These are phyloP conservation scores for Picea sitchensis DNA, from an alignment of 75 land plant genomes.

Conservation along the genomic window DNA sequence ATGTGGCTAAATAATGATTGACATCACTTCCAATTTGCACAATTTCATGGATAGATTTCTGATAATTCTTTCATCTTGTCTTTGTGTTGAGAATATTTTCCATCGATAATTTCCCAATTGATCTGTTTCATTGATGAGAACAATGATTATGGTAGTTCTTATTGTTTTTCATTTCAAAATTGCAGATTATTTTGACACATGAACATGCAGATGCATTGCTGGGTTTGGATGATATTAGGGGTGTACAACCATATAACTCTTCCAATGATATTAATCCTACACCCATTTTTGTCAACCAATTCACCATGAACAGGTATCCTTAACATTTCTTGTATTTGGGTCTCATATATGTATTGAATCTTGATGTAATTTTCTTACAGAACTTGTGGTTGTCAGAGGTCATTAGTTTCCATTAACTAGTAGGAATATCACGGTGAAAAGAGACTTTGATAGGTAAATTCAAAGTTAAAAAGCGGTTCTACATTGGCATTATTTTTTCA, in stretches of 20 bases:
- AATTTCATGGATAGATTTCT: too few species aligned
- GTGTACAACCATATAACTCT: slow-evolving; percentile 76
- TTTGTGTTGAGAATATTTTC: neutral
- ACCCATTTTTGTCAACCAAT: slow-evolving; percentile 55
- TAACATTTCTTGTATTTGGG: neutral
- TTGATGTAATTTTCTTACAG: too few species aligned
- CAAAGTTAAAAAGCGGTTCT: too few species aligned
- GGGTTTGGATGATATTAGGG: slow-evolving; percentile 92
- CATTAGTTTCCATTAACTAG: too few species aligned
- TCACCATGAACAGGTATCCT: slow-evolving; percentile 59
- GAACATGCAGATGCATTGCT: slow-evolving; percentile 99
- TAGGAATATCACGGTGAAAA: too few species aligned
- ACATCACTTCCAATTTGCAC: too few species aligned
- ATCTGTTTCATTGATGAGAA: neutral
- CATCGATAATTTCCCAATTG: neutral
- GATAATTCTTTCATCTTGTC: neutral
- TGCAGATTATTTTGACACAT: slow-evolving; percentile 97
- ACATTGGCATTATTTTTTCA: too few species aligned
- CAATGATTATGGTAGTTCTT: neutral
- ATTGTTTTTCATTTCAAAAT: slow-evolving; percentile 9
- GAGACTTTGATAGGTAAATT: too few species aligned
- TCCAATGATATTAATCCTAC: slow-evolving; percentile 79
- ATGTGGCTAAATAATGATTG: too few species aligned
- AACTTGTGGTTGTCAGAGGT: too few species aligned
- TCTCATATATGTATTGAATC: too few species aligned